Evolutionary conservation across 495 filamentous ascomycete species (phyloP), one percentile per base, ranked within the genome.

Genomic region (Endocarpon pusillum): DNA sequence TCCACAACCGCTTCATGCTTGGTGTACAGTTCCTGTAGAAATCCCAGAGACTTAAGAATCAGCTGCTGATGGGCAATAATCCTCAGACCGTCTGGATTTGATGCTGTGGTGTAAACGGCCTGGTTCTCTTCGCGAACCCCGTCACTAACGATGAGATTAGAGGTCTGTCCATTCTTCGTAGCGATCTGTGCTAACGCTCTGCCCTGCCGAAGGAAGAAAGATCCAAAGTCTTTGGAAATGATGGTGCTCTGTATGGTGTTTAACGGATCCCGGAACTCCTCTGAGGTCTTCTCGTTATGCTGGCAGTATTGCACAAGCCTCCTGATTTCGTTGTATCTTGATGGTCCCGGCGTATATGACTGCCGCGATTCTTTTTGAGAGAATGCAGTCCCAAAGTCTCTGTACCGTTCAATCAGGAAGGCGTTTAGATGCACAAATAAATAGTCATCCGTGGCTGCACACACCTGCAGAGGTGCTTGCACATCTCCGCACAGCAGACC

Each of bases 371-470:
- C 12, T 36, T 61, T 62, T 20, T 53, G 54, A 34, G 57, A 51
- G 23, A 64, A 54, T 26, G 61, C 57, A 31, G 52, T 52, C 43
- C 61, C 61, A 38, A 64, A 64, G 9, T 52, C 51, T 34, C 48
- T 50, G 32, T 64, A 64, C 23, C 61, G 59, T 4, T 53, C 42
- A 43, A 82, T 61, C 11, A 97, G 61, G 19, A 87, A 56, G 6
- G 78, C 69, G 45, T 91, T 94, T 62, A 86, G 89, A 46, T 82
- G 73, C 5, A 76, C 78, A 46, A 86, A 96, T n/a, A 94, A 67
- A 41, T 77, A 71, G 51, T 97, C 89, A 40, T 96, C 83, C 77
- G 81, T 92, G 23, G 68, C 71, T 26, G 65, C 62, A 52, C 82
- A 89, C 10, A 87, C 71, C 41, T 69, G 69, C 45, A 79, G 66